Percentiles rank a stretch among this genome's conserved stretches.
Conservation (phyloP, 1,139 yeast genomes). For the Kodamaea sp. region DNA sequence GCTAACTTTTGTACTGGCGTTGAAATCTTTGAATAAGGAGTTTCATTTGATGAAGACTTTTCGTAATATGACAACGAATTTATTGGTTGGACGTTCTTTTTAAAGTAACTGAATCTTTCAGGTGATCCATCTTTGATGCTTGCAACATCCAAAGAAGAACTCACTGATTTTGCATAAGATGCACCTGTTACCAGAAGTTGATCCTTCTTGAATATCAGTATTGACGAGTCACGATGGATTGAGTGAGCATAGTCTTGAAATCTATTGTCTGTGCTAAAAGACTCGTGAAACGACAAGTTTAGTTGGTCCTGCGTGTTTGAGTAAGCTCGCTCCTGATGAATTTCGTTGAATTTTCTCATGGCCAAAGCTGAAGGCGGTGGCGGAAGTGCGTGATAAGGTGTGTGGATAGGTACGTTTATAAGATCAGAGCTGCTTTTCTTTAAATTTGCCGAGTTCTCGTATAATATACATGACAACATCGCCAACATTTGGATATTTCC, state of each 20-base stretch:
- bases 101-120: conserved; percentile 19
- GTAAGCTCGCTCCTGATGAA: conserved; percentile 4
- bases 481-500: conserved; percentile 89
- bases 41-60: conserved; percentile 2
- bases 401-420: conserved; percentile 45
- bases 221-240: conserved; percentile 19
- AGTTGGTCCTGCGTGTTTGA: conserved; percentile 8
- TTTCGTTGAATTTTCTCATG: conserved; percentile 17
- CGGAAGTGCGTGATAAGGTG: conserved; percentile 45
- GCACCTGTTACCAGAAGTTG: conserved; percentile 12
- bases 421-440: conserved; percentile 17
- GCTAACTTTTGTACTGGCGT: conserved; percentile 4
- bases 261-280: conserved; percentile 10
- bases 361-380: conserved; percentile 30
- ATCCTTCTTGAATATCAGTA: conserved; percentile 25
- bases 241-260: conserved; percentile 10
- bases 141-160: conserved; percentile 30
- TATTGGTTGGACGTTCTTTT: conserved; percentile 11
- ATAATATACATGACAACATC: conserved; percentile 73
- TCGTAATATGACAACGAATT: conserved; percentile 2
- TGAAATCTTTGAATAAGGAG: conserved; percentile 3
- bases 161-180: conserved; percentile 21
- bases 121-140: conserved; percentile 32
- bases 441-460: conserved; percentile 37
- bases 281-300: conserved; percentile 11